Conservation (phyloP, 2,329 filamentous ascomycete genomes). For the Microsporum audouinii region DNA sequence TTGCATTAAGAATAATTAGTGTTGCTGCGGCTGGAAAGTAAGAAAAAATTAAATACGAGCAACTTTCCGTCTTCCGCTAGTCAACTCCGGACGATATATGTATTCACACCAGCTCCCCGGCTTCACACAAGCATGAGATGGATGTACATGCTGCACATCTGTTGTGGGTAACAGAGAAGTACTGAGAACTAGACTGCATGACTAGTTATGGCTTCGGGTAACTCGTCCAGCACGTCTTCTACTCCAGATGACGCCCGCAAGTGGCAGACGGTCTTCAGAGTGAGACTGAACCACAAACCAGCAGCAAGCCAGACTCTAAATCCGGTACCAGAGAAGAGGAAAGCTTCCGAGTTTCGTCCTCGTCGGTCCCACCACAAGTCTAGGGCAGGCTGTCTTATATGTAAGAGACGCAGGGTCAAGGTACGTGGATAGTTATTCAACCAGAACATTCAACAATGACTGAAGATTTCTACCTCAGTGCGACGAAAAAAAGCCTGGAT, state of each 20-base stretch:
- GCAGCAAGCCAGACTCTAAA: background rate
- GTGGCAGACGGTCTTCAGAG: conserved; percentile 3
- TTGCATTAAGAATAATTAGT: background rate
- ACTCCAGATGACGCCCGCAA: background rate
- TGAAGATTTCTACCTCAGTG: conserved; percentile 15
- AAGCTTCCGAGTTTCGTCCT: conserved; percentile 19
- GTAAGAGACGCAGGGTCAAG: conserved; percentile 28
- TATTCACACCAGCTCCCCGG: background rate
- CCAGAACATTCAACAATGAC: background rate
- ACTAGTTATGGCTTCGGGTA: background rate
- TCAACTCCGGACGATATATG: background rate
- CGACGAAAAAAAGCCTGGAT: conserved; percentile 22
- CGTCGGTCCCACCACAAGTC: conserved; percentile 27
- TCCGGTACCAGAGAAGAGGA: background rate
- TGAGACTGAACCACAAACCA: background rate
- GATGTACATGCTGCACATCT: background rate
- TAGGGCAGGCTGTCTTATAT: conserved; percentile 23
- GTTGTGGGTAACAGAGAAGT: background rate
- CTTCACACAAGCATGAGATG: background rate
- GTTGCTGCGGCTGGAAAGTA: background rate
- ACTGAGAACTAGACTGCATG: background rate
- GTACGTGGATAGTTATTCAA: conserved; percentile 13
- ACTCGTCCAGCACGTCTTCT: background rate
- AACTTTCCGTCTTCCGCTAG: background rate
- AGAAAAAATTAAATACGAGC: background rate